phyloP scores from a whole-genome alignment of 768 basidiomycete species.

The Naganishia kalamii region DNA sequence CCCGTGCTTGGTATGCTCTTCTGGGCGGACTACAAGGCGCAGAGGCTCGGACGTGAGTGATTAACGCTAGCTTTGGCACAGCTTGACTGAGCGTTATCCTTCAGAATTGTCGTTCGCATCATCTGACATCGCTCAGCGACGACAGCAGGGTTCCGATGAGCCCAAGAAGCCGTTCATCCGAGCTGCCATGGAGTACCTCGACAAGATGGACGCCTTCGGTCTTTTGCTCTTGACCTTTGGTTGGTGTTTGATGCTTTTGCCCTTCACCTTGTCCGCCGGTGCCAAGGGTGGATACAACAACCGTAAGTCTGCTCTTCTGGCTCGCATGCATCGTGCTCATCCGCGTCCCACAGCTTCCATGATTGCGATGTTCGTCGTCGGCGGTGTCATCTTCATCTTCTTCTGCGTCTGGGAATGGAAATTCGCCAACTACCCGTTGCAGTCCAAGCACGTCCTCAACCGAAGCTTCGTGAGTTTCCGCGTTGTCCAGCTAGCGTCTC shows the following conservation, averaged over 20 bases:
- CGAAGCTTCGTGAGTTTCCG: slow-evolving; percentile 43
- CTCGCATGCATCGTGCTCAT: slow-evolving; percentile 16
- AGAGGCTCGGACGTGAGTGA: slow-evolving; percentile 31
- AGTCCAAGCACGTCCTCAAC: slow-evolving; percentile 47
- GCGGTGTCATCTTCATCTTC: slow-evolving; percentile 48
- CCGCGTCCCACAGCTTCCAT: slow-evolving; percentile 34
- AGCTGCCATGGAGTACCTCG: slow-evolving; percentile 11
- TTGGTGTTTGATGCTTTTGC: slow-evolving; percentile 34
- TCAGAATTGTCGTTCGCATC: slow-evolving; percentile 31
- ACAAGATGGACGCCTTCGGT: slow-evolving; percentile 35
- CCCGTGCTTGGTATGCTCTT: slow-evolving; percentile 39
- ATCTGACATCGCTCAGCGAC: slow-evolving; percentile 21
- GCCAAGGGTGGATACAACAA: slow-evolving; percentile 35
- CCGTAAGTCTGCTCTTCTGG: slow-evolving; percentile 19
- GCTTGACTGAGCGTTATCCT: background rate
- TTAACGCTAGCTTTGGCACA: no score
- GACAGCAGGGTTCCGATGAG: background rate
- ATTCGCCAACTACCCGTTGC: slow-evolving; percentile 46
- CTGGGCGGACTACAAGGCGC: slow-evolving; percentile 37
- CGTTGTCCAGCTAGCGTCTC: slow-evolving; percentile 8
- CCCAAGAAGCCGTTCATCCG: slow-evolving; percentile 1
- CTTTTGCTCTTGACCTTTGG: slow-evolving; percentile 37
- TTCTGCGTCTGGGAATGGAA: slow-evolving; percentile 45
- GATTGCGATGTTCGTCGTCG: slow-evolving; percentile 53
- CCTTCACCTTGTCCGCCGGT: slow-evolving; percentile 36